These are phyloP conservation scores for Verticillium dahliae DNA, from an alignment of 2,329 filamentous ascomycete species.

Conservation along the genomic window DNA sequence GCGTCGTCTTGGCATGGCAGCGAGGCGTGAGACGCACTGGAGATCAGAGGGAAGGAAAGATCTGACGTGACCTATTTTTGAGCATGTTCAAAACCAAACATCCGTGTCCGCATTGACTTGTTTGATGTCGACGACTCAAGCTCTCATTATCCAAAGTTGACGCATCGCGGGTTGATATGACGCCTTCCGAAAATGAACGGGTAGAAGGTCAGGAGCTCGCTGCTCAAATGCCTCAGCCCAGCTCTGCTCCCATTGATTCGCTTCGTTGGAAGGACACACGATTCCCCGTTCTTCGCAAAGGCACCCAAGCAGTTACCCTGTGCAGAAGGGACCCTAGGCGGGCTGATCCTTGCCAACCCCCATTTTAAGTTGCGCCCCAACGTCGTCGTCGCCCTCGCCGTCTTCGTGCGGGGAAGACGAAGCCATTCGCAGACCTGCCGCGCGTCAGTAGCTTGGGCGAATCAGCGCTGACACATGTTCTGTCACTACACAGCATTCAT, in stretches of 20 bases:
- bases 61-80: background rate
- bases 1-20: background rate
- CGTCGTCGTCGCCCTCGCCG: background rate
- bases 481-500: background rate
- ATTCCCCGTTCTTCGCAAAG: background rate
- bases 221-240: background rate
- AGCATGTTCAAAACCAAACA: background rate
- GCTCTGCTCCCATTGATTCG: background rate
- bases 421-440: background rate
- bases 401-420: background rate
- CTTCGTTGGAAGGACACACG: background rate
- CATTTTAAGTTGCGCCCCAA: background rate
- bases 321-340: background rate
- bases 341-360: background rate
- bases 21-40: background rate
- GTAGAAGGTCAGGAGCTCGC: background rate
- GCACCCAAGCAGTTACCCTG: background rate
- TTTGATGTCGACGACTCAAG: background rate
- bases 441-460: background rate
- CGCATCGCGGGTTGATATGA: background rate
- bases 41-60: background rate
- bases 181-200: background rate
- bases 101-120: background rate
- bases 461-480: background rate
- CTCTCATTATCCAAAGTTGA: background rate